Evolutionary conservation across 2,329 filamentous ascomycete genomes (phyloP).

Genomic region (Arthroderma sp.): DNA sequence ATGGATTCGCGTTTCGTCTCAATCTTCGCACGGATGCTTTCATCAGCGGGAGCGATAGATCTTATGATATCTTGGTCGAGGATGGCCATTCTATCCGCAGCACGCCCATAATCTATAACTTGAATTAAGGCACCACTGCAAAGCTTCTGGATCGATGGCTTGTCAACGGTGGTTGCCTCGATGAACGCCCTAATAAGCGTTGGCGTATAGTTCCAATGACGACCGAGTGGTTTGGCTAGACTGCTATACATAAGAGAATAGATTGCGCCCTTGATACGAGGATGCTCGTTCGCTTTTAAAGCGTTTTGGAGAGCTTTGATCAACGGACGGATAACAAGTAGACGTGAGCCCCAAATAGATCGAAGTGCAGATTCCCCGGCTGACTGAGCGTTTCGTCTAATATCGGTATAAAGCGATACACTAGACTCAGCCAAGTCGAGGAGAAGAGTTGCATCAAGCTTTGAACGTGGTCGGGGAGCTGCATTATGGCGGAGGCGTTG

Average conservation of each 20-base stretch:
- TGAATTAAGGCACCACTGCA: constrained; percentile 70
- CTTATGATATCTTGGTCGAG: constrained; percentile 60
- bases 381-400: constrained; percentile 83
- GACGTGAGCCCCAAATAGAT: constrained; percentile 73
- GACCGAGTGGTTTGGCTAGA: constrained; percentile 71
- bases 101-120: constrained; percentile 82
- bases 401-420: constrained; percentile 85
- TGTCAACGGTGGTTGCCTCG: constrained; percentile 77
- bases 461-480: constrained; percentile 71
- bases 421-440: constrained; percentile 82
- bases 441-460: constrained; percentile 75
- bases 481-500: constrained; percentile 92
- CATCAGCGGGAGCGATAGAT: constrained; percentile 55
- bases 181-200: constrained; percentile 84
- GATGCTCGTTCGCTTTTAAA: constrained; percentile 67
- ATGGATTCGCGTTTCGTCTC: constrained; percentile 61
- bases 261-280: constrained; percentile 87
- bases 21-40: constrained; percentile 47
- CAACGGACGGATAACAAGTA: constrained; percentile 80
- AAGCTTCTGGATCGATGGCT: constrained; percentile 84
- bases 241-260: constrained; percentile 85
- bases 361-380: constrained; percentile 90
- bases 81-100: constrained; percentile 75
- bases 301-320: constrained; percentile 66
- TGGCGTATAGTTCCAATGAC: constrained; percentile 91